phyloP scores from a whole-genome alignment of 108 stramenopile species.

The Nannochloropsis gaditana region DNA sequence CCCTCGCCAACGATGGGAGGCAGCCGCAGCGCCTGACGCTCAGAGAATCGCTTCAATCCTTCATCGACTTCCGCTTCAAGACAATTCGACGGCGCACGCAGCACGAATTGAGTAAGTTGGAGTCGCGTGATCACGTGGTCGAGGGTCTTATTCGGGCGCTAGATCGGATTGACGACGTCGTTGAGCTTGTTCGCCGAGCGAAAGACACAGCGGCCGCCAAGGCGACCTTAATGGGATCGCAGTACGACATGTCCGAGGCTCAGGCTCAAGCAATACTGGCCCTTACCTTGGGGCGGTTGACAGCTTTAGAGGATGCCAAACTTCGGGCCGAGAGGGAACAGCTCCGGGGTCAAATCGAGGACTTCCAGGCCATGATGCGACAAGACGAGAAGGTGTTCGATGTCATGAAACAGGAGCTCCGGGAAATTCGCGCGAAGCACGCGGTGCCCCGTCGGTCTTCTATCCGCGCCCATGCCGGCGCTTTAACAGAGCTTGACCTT shows the following conservation, averaged over 20 bases:
- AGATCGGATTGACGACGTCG: conserved; percentile 70
- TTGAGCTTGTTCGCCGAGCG: conserved; percentile 67
- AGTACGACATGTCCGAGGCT: conserved; percentile 57
- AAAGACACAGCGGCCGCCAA: conserved; percentile 66
- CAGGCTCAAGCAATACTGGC: conserved; percentile 84
- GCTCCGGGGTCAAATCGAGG: conserved; percentile 53
- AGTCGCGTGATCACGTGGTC: conserved; percentile 76
- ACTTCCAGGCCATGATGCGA: conserved; percentile 58
- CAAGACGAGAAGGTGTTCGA: conserved; percentile 71
- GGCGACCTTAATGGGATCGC: conserved; percentile 59
- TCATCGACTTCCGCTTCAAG: conserved; percentile 82
- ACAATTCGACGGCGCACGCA: conserved; percentile 75
- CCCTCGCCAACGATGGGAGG: conserved; percentile 58
- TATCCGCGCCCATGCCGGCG: conserved; percentile 58
- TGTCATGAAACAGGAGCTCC: conserved; percentile 69
- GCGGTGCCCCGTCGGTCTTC: conserved; percentile 69
- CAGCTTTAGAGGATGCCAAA: conserved; percentile 75
- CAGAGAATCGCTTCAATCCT: conserved; percentile 70
- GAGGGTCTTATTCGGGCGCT: conserved; percentile 77
- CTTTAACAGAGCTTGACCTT: conserved; percentile 75
- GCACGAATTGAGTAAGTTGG: conserved; percentile 70
- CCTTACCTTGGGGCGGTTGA: conserved; percentile 81
- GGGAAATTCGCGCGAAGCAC: conserved; percentile 64
- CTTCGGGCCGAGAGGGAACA: conserved; percentile 65
- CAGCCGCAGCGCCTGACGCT: conserved; percentile 81